These are phyloP conservation scores for Saprolegnia parasitica DNA, from an alignment of 352 stramenopile species.

Conservation along the genomic window DNA sequence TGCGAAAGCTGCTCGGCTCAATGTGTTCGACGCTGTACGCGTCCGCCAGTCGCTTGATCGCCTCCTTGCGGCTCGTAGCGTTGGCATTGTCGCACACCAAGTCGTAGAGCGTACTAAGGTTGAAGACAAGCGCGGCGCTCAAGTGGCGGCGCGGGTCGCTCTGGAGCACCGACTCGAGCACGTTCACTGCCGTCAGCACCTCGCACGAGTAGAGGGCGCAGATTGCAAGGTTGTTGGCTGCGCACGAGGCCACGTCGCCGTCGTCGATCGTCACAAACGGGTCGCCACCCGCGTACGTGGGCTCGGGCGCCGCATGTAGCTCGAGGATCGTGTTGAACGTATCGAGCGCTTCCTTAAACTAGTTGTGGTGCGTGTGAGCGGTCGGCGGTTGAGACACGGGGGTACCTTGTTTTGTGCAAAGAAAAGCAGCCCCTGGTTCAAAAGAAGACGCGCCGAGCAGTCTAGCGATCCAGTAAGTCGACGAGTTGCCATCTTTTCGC, in stretches of 20 bases:
- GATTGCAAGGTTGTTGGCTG: constrained; percentile 79
- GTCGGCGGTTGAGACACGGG: neutral
- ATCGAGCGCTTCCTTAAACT: constrained; percentile 55
- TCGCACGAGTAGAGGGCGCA: constrained; percentile 79
- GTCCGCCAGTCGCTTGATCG: constrained; percentile 75
- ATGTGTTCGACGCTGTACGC: constrained; percentile 75
- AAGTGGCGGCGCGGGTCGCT: constrained; percentile 64
- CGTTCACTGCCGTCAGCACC: constrained; percentile 59
- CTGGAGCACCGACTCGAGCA: constrained; percentile 66
- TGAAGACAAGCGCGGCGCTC: constrained; percentile 68
- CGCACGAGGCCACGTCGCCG: constrained; percentile 31
- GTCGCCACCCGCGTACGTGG: neutral
- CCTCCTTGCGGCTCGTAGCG: constrained; percentile 73
- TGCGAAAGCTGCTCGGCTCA: constrained; percentile 57
- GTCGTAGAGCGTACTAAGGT: constrained; percentile 78
- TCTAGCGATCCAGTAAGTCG: constrained; percentile 28
- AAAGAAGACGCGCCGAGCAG: constrained; percentile 43
- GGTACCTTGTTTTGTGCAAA: constrained; percentile 75
- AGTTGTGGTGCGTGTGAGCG: neutral
- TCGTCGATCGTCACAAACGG: constrained; percentile 18
- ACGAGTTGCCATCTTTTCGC: constrained; percentile 17
- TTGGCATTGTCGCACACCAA: constrained; percentile 69
- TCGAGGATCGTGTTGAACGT: constrained; percentile 67
- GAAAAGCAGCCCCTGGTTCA: constrained; percentile 70
- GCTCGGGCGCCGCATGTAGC: constrained; percentile 29